Conservation (phyloP, 2,329 filamentous ascomycete genomes). For the Xylariaceae sp. region DNA sequence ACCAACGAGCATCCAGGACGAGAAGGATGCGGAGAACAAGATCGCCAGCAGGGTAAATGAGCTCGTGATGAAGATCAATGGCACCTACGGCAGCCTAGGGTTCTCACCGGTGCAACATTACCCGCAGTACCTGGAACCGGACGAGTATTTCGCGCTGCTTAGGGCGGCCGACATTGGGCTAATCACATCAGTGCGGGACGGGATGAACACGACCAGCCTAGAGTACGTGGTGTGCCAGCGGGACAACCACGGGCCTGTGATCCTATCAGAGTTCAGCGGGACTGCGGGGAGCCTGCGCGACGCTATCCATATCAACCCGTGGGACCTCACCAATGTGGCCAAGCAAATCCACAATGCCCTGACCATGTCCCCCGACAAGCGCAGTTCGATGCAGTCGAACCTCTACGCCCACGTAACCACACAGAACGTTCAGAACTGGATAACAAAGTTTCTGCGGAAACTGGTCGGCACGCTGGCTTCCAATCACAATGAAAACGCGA, state of each 20-base stretch:
- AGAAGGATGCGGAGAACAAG: constrained; percentile 71
- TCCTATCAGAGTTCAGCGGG: constrained; percentile 93
- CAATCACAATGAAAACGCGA: constrained; percentile 68
- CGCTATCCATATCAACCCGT: constrained; percentile 95
- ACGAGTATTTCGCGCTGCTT: constrained; percentile 93
- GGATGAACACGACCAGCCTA: constrained; percentile 95
- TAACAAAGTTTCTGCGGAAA: constrained; percentile 69
- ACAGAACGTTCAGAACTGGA: constrained; percentile 85
- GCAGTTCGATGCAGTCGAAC: constrained; percentile 62
- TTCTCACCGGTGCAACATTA: constrained; percentile 93
- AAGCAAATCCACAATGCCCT: constrained; percentile 77
- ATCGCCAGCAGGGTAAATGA: constrained; percentile 86
- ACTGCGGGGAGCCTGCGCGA: constrained; percentile 80
- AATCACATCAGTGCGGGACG: constrained; percentile 92
- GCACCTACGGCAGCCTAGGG: constrained; percentile 77
- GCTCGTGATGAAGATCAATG: constrained; percentile 86
- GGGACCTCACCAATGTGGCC: constrained; percentile 82
- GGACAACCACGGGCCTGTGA: constrained; percentile 78
- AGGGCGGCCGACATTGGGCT: constrained; percentile 85
- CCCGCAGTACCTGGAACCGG: constrained; percentile 81
- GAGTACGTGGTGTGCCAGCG: constrained; percentile 94
- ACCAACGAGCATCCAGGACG: constrained; percentile 72
- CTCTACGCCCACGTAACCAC: constrained; percentile 80
- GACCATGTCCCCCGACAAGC: constrained; percentile 64
- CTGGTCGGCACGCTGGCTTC: constrained; percentile 75